A percentile compares a stretch with the other conserved stretches of the same genome.
These are phyloP conservation scores for Murraya paniculata DNA, from an alignment of 345 rosid species.

Conservation along the genomic window DNA sequence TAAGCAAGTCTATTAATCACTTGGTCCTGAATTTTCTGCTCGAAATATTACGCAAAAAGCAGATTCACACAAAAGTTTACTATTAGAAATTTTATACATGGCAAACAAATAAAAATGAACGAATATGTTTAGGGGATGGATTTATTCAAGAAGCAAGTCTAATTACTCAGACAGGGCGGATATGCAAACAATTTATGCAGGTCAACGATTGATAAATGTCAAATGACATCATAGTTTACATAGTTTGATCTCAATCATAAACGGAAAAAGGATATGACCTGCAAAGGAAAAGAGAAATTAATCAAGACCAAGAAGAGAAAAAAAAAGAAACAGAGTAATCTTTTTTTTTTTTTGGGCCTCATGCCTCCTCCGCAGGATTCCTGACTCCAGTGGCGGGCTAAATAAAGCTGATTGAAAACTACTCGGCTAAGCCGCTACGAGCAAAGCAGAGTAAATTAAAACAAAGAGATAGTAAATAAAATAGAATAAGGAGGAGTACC, in stretches of 20 bases:
- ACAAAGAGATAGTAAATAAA: neutral
- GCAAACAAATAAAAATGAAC: too few species aligned
- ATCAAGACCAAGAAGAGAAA: neutral
- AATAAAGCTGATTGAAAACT: too few species aligned
- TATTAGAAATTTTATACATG: too few species aligned
- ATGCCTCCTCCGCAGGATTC: too few species aligned
- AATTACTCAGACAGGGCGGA: neutral
- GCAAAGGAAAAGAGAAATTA: constrained; percentile 27
- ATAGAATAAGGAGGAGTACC: constrained; percentile 32
- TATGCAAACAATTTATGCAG: neutral
- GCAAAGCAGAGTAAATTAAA: neutral
- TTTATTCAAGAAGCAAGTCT: too few species aligned
- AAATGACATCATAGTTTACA: neutral
- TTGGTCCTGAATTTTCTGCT: too few species aligned
- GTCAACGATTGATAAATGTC: neutral
- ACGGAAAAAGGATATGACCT: constrained; percentile 91
- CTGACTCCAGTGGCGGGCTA: too few species aligned
- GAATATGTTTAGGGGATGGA: too few species aligned
- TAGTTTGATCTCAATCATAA: neutral
- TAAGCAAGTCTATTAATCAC: neutral
- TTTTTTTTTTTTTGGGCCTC: too few species aligned
- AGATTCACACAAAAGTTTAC: too few species aligned
- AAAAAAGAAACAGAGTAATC: neutral
- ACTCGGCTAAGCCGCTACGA: too few species aligned
- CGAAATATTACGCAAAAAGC: neutral